Evolutionary conservation across 208 protist genomes (phyloP).

Genomic region (Leishmania turanica): DNA sequence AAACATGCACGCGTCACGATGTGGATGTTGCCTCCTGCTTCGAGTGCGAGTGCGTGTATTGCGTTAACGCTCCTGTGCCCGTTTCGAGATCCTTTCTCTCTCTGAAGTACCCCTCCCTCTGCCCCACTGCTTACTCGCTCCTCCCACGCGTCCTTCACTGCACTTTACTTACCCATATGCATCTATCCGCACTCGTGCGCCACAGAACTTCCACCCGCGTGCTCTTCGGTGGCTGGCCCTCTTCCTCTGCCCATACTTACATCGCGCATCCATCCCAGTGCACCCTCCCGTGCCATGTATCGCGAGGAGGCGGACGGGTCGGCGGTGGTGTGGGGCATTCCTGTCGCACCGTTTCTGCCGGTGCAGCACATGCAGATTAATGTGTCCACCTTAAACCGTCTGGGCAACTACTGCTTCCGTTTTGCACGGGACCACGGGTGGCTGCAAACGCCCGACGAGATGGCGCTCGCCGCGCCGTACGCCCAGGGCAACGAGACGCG

Average conservation of each 20-base stretch:
- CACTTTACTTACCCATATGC: background rate
- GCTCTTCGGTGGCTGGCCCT: background rate
- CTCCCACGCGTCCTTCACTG: too few relatives aligned
- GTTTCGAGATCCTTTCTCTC: background rate
- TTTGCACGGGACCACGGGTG: conserved; percentile 70
- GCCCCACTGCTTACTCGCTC: background rate
- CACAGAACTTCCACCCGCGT: background rate
- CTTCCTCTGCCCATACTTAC: background rate
- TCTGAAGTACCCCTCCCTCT: background rate
- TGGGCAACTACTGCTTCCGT: conserved; percentile 56
- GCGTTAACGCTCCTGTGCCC: background rate
- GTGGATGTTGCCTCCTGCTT: background rate
- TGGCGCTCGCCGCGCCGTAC: conserved; percentile 19
- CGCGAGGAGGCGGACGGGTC: conserved; percentile 41
- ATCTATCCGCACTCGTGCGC: background rate
- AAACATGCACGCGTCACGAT: background rate
- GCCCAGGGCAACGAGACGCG: background rate
- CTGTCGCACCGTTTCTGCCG: conserved; percentile 58
- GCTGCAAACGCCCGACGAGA: conserved; percentile 41
- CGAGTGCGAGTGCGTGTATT: background rate
- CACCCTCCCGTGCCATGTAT: conserved; percentile 27
- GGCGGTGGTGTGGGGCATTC: conserved; percentile 52
- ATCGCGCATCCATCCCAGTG: background rate
- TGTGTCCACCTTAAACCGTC: conserved; percentile 47
- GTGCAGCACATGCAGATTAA: conserved; percentile 66